A percentile compares a stretch with the other conserved stretches of the same genome.
Conservation (phyloP, 345 rosid species). For the Aegle marmelos region DNA sequence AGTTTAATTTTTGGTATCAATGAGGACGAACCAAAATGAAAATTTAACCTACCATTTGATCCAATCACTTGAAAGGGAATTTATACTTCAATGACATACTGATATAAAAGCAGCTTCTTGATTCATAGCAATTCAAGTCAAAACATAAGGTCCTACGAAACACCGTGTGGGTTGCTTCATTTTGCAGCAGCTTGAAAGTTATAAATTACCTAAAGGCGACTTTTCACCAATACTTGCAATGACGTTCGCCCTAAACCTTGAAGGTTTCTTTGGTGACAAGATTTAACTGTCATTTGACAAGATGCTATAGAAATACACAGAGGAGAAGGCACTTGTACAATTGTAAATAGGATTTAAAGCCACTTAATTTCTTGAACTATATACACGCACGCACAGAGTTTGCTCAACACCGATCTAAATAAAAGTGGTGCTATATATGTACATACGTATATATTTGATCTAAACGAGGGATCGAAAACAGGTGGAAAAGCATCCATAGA, state of each 20-base stretch:
- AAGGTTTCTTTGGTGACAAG: constrained; percentile 29
- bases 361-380: no score
- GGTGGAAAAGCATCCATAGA: no score
- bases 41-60: not conserved
- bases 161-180: not conserved
- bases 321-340: not conserved
- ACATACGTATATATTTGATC: no score
- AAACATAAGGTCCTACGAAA: not conserved
- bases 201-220: constrained; percentile 17
- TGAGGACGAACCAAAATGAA: not conserved
- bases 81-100: not conserved
- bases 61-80: not conserved
- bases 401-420: no score
- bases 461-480: no score
- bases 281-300: not conserved
- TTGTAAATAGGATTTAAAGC: not conserved
- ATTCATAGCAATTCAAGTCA: not conserved
- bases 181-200: not conserved
- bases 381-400: no score
- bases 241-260: constrained; percentile 3
- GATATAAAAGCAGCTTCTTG: not conserved
- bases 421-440: no score
- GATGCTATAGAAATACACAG: not conserved
- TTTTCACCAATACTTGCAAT: constrained; percentile 15
- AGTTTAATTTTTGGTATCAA: not conserved